Percentiles rank a stretch among this genome's conserved stretches.
These are phyloP conservation scores for Candida tropicalis DNA, from an alignment of 1,139 yeast genomes.

Conservation along the genomic window DNA sequence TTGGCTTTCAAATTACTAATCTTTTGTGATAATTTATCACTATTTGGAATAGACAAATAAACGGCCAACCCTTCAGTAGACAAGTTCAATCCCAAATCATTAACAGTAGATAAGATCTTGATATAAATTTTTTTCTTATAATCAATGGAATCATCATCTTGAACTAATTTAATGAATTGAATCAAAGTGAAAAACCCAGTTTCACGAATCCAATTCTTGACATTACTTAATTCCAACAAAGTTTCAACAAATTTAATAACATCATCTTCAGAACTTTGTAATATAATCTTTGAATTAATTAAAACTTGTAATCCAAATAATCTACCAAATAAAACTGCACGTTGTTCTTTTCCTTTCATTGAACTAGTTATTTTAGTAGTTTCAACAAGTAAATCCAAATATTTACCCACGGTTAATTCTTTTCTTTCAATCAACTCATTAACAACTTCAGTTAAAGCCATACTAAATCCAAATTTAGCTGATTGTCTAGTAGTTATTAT, in stretches of 20 bases:
- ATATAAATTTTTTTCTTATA: conserved; percentile 24
- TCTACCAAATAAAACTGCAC: conserved; percentile 80
- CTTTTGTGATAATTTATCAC: conserved; percentile 27
- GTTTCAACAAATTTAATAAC: conserved; percentile 42
- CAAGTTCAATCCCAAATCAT: conserved; percentile 57
- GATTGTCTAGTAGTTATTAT: conserved; percentile 79
- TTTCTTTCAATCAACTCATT: conserved; percentile 43
- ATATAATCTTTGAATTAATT: conserved; percentile 57
- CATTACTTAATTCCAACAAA: conserved; percentile 59
- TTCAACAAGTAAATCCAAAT: conserved; percentile 45
- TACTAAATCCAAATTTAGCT: conserved; percentile 85
- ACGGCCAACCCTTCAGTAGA: conserved; percentile 84
- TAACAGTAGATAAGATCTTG: conserved; percentile 42
- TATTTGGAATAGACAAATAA: conserved; percentile 53
- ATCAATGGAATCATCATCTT: conserved; percentile 10
- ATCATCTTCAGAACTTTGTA: conserved; percentile 30
- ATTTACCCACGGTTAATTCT: conserved; percentile 32
- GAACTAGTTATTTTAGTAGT: conserved; percentile 49
- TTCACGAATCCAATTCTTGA: conserved; percentile 87
- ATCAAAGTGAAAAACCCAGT: conserved; percentile 73
- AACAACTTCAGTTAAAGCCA: conserved; percentile 80
- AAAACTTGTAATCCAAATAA: conserved; percentile 83
- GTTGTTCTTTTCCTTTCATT: conserved; percentile 79
- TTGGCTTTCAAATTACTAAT: conserved; percentile 32
- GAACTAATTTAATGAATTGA: conserved; percentile 40